phyloP scores from a whole-genome alignment of 148 eudicot species.

The Dysphania ambrosioides region DNA sequence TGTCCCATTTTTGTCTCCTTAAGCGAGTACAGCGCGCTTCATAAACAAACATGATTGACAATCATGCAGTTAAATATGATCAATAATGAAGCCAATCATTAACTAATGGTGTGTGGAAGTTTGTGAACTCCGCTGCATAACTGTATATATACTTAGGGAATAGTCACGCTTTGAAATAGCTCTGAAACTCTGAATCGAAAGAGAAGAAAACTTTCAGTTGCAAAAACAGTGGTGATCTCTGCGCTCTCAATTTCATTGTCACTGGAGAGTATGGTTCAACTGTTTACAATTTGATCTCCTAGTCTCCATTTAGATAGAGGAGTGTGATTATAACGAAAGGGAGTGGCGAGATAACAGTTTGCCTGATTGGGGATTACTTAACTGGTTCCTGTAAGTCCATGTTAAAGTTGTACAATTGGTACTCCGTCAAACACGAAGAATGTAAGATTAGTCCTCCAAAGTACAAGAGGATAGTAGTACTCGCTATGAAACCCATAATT shows the following conservation, averaged over 20 bases:
- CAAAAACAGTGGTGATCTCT: not conserved
- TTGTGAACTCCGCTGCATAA: not conserved
- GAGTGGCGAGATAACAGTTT: no score
- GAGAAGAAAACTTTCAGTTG: not conserved
- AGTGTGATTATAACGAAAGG: no score
- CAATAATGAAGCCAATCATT: slow-evolving; percentile 8
- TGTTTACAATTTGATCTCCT: no score
- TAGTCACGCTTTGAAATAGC: not conserved
- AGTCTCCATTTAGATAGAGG: no score
- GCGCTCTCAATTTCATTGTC: not conserved
- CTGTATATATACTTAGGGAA: not conserved
- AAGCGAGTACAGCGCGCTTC: not conserved
- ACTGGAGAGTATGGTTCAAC: no score
- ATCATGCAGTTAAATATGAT: slow-evolving; percentile 10
- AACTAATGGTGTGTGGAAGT: not conserved
- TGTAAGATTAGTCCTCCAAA: no score
- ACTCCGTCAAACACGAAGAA: no score
- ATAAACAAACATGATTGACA: slow-evolving; percentile 2
- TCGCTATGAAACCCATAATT: no score
- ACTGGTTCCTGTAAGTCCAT: no score
- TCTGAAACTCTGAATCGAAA: not conserved
- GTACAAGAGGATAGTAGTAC: no score
- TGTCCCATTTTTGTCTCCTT: slow-evolving; percentile 14
- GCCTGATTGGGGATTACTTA: no score
- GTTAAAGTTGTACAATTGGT: no score